A percentile compares a stretch with the other conserved stretches of the same genome.
phyloP scores from a whole-genome alignment of 768 basidiomycete genomes.

The Hericium erinaceus region DNA sequence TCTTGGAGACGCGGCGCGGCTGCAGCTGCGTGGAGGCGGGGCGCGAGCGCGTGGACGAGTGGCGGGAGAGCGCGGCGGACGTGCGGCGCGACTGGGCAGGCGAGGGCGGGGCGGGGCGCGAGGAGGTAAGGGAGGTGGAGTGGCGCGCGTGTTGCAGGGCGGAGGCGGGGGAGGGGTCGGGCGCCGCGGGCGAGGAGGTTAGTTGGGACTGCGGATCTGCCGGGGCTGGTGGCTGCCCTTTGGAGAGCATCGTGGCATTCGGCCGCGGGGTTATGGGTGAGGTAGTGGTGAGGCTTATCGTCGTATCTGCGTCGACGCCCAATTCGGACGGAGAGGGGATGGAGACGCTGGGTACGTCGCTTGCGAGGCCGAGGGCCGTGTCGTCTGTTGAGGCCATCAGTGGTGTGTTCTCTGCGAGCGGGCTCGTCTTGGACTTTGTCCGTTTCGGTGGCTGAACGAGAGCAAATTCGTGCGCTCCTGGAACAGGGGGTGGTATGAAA shows the following conservation, averaged over 20 bases:
- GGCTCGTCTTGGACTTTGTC: conserved; percentile 7
- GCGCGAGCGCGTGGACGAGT: conserved; percentile 29
- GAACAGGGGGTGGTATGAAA: conserved; percentile 60
- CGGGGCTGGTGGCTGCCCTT: background rate
- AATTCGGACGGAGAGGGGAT: too few species aligned
- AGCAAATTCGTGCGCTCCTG: conserved; percentile 62
- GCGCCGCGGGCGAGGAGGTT: background rate
- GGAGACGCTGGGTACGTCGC: too few species aligned
- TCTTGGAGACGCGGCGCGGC: conserved; percentile 17
- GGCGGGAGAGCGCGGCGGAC: conserved; percentile 25
- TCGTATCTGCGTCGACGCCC: too few species aligned
- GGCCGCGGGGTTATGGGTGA: too few species aligned
- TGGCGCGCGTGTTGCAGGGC: conserved; percentile 3
- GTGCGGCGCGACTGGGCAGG: conserved; percentile 42
- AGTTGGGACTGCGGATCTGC: background rate
- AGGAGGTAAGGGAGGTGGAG: conserved; percentile 30
- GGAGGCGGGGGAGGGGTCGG: background rate
- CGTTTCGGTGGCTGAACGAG: conserved; percentile 29
- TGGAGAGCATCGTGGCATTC: background rate
- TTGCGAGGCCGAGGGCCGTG: background rate
- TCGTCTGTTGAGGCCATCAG: background rate
- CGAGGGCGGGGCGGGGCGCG: conserved; percentile 54
- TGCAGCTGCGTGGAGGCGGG: conserved; percentile 29
- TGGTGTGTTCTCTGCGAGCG: background rate
- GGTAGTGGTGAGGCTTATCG: too few species aligned